Evolutionary conservation across 768 basidiomycete genomes (phyloP), one percentile per base, ranked within the genome.

Genomic region (Suillus subalutaceus): DNA sequence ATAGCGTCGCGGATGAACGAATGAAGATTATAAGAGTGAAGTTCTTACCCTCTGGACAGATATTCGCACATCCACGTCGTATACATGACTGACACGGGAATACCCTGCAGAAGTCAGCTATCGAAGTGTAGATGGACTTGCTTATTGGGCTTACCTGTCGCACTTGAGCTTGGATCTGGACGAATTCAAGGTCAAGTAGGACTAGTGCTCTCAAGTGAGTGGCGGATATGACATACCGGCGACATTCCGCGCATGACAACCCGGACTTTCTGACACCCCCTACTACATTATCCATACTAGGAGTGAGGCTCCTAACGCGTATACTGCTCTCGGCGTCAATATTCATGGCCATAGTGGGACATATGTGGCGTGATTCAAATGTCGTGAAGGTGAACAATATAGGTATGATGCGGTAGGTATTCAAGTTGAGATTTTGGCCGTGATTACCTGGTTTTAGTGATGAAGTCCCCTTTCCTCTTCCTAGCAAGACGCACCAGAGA

Each of bases 71-170:
- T 67, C 85, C 86, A 53, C 86, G 79, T 56, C 84, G 83, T 35
- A 85, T 75, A 70, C 86, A 87, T 46, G 86, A 84, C 71, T 84
- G 83, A 68, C 85, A 87, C 26, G 85, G 86, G 72, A 87, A 84
- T 26, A 75, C 74, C 37, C 84, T 86, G 70, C n/a, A 67, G 48
- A 35, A 62, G 15, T 52, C 61, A 32, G 26, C 35, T 16, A 53
- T 41, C 20, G 18, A 16, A 65, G 46, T 35, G 66, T 38, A 30
- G n/a, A 26, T 35, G 9, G 26, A 60, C 16, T 56, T 44, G 37
- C 26, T 18, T 23, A n/a, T 60, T 62, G 52, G 35, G 50, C 65
- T 56, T 40, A 74, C 76, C 86, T 78, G 71, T 86, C 85, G 68
- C 86, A 87, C 72, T 84, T 86, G 52, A 87, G 75, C 73, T 87